These are phyloP conservation scores for Jatropha podagrica DNA, from an alignment of 441 rosid species.

Conservation along the genomic window DNA sequence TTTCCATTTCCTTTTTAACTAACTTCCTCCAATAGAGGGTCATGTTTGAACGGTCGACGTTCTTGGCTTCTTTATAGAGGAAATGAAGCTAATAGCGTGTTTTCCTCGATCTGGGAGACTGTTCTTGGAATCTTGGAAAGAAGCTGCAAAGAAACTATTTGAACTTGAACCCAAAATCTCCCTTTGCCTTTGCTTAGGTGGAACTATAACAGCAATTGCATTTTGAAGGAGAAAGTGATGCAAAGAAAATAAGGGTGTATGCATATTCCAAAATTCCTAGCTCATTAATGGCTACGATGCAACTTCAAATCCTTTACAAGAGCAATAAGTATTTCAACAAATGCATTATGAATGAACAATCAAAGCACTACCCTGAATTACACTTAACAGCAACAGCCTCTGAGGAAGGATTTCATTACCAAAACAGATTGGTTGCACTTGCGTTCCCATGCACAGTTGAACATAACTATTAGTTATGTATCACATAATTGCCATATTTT, in stretches of 20 bases:
- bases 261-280: not conserved
- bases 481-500: not conserved
- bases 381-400: not conserved
- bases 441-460: not conserved
- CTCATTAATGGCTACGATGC: not conserved
- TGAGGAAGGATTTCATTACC: not conserved
- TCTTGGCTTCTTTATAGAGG: slow-evolving; percentile 44
- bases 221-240: not conserved
- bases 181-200: not conserved
- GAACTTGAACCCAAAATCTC: slow-evolving; percentile 47
- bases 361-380: too few relatives aligned
- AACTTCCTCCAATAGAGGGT: slow-evolving; percentile 56
- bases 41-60: slow-evolving; percentile 72
- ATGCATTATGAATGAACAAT: not conserved
- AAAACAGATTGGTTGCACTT: not conserved
- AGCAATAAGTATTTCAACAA: not conserved
- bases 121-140: slow-evolving; percentile 65
- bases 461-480: not conserved
- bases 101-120: slow-evolving; percentile 76
- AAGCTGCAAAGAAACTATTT: slow-evolving; percentile 50
- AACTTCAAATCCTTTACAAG: slow-evolving; percentile 1
- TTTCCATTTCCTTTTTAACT: too few relatives aligned
- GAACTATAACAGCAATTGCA: not conserved
- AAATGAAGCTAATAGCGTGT: slow-evolving; percentile 53
- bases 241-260: not conserved